A percentile compares a stretch with the other conserved stretches of the same genome.
phyloP scores from a whole-genome alignment of 2,329 filamentous ascomycete genomes.

The Calonectria naviculata region DNA sequence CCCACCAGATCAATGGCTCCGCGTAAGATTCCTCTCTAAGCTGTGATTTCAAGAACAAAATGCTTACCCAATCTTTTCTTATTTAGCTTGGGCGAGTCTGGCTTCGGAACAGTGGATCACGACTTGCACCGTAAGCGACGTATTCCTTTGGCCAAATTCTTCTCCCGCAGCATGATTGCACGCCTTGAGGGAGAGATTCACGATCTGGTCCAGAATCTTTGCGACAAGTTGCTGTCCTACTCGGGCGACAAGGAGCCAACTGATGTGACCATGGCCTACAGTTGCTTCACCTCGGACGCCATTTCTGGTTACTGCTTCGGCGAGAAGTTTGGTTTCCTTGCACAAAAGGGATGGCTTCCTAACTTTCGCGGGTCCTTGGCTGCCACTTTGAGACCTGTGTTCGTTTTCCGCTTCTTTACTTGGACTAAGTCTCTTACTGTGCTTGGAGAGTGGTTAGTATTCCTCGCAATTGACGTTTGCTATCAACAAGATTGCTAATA shows the following conservation, averaged over 20 bases:
- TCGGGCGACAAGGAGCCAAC: background rate
- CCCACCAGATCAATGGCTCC: constrained; percentile 9
- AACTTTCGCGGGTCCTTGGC: constrained; percentile 4
- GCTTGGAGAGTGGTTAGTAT: constrained; percentile 2
- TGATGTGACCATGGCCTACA: constrained; percentile 12
- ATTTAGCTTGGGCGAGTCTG: constrained; percentile 6
- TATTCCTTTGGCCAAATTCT: constrained; percentile 5
- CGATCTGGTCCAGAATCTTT: background rate
- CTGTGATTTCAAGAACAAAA: background rate
- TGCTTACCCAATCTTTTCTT: background rate
- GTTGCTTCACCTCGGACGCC: constrained; percentile 8
- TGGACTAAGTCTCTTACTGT: constrained; percentile 13
- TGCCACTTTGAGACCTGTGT: background rate
- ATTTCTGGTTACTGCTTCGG: constrained; percentile 11
- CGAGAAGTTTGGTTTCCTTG: constrained; percentile 2
- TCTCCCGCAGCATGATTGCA: constrained; percentile 1
- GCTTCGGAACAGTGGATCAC: constrained; percentile 9
- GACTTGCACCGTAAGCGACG: constrained; percentile 3
- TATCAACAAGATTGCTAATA: background rate
- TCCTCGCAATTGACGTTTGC: rapidly evolving
- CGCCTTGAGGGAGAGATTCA: constrained; percentile 4
- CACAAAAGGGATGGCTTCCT: constrained; percentile 4
- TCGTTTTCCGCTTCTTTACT: constrained; percentile 1
- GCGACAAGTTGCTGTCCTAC: constrained; percentile 5
- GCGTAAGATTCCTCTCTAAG: background rate